Conservation (phyloP, 176 grass and related monocot genomes). For the Aegilops bicornis region DNA sequence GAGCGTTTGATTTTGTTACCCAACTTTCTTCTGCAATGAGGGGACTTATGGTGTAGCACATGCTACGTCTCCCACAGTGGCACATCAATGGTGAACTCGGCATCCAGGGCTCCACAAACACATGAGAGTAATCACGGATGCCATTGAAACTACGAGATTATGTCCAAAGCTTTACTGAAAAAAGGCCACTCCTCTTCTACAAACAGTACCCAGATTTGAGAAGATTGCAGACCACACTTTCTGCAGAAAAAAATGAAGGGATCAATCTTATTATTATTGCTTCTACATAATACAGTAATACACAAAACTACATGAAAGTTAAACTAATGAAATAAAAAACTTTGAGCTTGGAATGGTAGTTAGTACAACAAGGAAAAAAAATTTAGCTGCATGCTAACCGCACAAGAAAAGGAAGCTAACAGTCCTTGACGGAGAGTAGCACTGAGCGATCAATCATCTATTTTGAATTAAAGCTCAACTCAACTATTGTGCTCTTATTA, state of each 20-base stretch:
- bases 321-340: constrained; percentile 7
- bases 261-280: constrained; percentile 11
- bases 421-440: background rate
- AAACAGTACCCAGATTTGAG: constrained; percentile 7
- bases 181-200: background rate
- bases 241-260: constrained; percentile 43
- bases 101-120: constrained; percentile 35
- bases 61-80: constrained; percentile 22
- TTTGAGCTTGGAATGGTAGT: background rate
- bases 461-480: background rate
- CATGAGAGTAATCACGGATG: constrained; percentile 29
- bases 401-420: background rate
- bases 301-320: background rate
- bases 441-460: background rate
- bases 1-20: constrained; percentile 9
- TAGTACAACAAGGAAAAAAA: background rate
- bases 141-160: constrained; percentile 23
- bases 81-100: constrained; percentile 2
- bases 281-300: constrained; percentile 1
- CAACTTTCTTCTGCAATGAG: constrained; percentile 33
- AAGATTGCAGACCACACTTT: background rate
- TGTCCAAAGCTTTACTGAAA: constrained; percentile 2
- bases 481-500: background rate
- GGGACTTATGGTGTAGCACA: constrained; percentile 23
- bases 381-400: background rate